Base-by-base conservation (phyloP, 106 monocot species). In the Dendrobium catenatum region DNA sequence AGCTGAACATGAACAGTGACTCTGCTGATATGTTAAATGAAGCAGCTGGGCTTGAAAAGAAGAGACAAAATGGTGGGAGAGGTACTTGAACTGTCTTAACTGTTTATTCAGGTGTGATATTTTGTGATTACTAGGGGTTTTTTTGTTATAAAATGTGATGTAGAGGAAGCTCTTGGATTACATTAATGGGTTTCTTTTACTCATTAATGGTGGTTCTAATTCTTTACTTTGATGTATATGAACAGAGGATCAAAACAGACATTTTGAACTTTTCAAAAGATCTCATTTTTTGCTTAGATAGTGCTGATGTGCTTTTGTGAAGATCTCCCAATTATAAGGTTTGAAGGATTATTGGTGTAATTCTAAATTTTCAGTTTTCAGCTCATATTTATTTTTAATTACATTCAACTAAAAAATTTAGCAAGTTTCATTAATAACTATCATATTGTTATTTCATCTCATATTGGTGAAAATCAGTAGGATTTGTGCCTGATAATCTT, bases 1-100 rank as follows among this genome's bases (percentile, higher is more conserved):
- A 83, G 73, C 43, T 83, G 40, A 79, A 73, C 42, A 83, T 83
- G 83, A 61, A 79, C 55, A 83, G 73, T 20, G 83, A 83, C 59
- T 78, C 83, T 26, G 56, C 72, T 6, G 83, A 83, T 19, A 83
- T 83, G 83, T 44, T 83, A 9, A 83, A 56, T 31, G 83, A 83
- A 79, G 83, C 83, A 55, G 79, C 79, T 18, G 73, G 72, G 18
- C 37, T 83, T 37, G 83, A 83, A 31, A 78, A 83, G 79, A 83
- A 79, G 58, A 83, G 83, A 55, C 83, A 79, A 19, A 83, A 83
- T 56, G 76, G 83, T 11, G 79, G 78, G 5, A 83, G 68, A 59
- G 31, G 9, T 16, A 56, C 68, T 49, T 78, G 58, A 78, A 78
- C 24, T 26, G 13, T 0, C 49, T 11, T 1, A 43, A 37, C 41